phyloP scores from a whole-genome alignment of 768 basidiomycete species.

The Pulveroboletus sp. region DNA sequence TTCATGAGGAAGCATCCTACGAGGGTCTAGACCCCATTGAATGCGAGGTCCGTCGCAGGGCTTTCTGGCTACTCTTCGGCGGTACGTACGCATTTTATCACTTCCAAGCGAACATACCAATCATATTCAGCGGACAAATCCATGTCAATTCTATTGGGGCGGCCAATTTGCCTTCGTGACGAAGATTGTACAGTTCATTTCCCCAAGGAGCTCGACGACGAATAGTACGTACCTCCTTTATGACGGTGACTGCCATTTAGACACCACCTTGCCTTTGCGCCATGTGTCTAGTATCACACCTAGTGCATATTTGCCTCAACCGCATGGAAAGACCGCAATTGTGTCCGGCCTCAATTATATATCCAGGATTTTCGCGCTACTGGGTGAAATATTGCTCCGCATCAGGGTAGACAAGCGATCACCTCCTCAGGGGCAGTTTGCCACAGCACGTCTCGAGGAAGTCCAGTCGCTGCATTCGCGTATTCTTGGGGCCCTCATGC shows the following conservation, averaged over 20 bases:
- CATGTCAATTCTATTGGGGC: constrained; percentile 79
- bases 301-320: constrained; percentile 79
- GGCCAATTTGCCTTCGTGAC: constrained; percentile 83
- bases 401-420: constrained; percentile 86
- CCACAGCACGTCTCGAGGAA: constrained; percentile 81
- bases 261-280: constrained; percentile 16
- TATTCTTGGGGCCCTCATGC: constrained; percentile 69
- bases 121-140: constrained; percentile 74
- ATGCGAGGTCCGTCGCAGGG: constrained; percentile 79
- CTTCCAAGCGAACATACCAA: not conserved
- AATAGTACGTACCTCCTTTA: constrained; percentile 60
- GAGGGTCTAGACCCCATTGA: constrained; percentile 83
- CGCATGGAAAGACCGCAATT: constrained; percentile 81
- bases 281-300: constrained; percentile 66
- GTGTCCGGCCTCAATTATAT: constrained; percentile 87
- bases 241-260: constrained; percentile 26
- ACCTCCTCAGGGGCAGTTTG: constrained; percentile 81
- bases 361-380: constrained; percentile 80
- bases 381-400: constrained; percentile 84
- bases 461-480: constrained; percentile 77
- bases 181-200: constrained; percentile 91
- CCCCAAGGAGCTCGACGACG: constrained; percentile 85
- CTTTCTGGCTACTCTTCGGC: constrained; percentile 89
- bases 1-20: constrained; percentile 86
- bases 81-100: constrained; percentile 45